Evolutionary conservation across 148 eudicot genomes (phyloP).

Genomic region (Silene latifolia): DNA sequence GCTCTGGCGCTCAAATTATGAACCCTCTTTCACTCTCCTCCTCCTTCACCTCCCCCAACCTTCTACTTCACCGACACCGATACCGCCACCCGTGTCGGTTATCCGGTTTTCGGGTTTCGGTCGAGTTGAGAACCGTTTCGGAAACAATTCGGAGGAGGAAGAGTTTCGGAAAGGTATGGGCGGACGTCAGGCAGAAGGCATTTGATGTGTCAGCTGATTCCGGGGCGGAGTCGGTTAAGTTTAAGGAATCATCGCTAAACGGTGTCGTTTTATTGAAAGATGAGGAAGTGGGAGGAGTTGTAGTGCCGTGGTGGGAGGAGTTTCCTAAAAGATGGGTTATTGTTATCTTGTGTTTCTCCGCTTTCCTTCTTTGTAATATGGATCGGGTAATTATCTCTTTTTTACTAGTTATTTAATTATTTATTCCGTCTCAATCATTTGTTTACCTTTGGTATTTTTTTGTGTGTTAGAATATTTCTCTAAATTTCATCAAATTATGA

Average conservation of each 20-base stretch:
- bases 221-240: conserved; percentile 23
- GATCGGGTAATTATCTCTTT: too few species aligned
- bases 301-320: conserved; percentile 66
- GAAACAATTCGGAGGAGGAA: conserved; percentile 21
- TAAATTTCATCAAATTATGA: too few species aligned
- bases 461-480: too few species aligned
- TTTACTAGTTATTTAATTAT: too few species aligned
- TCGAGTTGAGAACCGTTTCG: conserved; percentile 28
- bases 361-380: conserved; percentile 95
- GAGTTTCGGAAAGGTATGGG: conserved; percentile 41
- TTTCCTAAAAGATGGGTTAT: conserved; percentile 89
- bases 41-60: conserved; percentile 11
- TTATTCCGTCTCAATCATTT: too few species aligned
- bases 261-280: conserved; percentile 29
- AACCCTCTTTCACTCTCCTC: conserved; percentile 27
- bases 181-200: conserved; percentile 54
- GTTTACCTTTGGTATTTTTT: too few species aligned
- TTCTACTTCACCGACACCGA: too few species aligned
- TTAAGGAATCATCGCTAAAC: conserved; percentile 19
- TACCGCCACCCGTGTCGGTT: conserved; percentile 15
- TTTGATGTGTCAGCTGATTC: conserved; percentile 31
- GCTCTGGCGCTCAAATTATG: conserved; percentile 34
- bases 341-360: conserved; percentile 78
- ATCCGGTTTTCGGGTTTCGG: not conserved
- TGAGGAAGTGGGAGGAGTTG: conserved; percentile 3